Percentiles rank a stretch among this genome's conserved stretches.
Conservation (phyloP, 129 eudicot genomes). For the Arctium minus region DNA sequence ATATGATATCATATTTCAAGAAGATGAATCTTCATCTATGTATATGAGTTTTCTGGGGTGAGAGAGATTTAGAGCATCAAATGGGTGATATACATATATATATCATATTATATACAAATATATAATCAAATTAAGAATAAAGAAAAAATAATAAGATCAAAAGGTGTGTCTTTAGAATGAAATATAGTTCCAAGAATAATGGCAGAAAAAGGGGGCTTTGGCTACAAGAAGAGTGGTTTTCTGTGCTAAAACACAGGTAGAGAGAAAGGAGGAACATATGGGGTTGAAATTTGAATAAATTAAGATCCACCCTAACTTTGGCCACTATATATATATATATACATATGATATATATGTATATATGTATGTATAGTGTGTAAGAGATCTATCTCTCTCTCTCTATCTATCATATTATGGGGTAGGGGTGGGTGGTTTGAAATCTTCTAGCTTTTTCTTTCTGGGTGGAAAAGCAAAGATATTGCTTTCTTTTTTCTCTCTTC, state of each 20-base stretch:
- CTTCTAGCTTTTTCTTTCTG: constrained; percentile 3
- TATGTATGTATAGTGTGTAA: neutral
- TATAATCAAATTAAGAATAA: neutral
- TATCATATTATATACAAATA: neutral
- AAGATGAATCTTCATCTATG: neutral
- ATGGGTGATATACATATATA: neutral
- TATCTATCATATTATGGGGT: neutral
- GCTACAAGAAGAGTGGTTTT: constrained; percentile 22
- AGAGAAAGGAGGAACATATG: constrained; percentile 25
- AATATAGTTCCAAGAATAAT: constrained; percentile 23
- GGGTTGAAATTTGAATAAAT: constrained; percentile 14
- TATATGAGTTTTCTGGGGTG: neutral
- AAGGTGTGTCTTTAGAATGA: constrained; percentile 11
- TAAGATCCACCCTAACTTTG: constrained; percentile 11
- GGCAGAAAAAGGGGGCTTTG: constrained; percentile 23
- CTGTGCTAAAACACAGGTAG: constrained; percentile 26
- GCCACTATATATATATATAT: neutral
- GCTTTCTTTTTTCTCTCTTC: constrained; percentile 18
- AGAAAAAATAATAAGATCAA: constrained; percentile 1
- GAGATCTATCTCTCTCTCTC: neutral
- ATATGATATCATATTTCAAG: neutral
- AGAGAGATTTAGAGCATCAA: neutral
- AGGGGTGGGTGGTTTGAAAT: constrained; percentile 15
- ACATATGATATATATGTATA: neutral
- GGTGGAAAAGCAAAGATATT: constrained; percentile 16